These are phyloP conservation scores for Dactylellina haptotyla DNA, from an alignment of 2,329 filamentous ascomycete genomes.

Conservation along the genomic window DNA sequence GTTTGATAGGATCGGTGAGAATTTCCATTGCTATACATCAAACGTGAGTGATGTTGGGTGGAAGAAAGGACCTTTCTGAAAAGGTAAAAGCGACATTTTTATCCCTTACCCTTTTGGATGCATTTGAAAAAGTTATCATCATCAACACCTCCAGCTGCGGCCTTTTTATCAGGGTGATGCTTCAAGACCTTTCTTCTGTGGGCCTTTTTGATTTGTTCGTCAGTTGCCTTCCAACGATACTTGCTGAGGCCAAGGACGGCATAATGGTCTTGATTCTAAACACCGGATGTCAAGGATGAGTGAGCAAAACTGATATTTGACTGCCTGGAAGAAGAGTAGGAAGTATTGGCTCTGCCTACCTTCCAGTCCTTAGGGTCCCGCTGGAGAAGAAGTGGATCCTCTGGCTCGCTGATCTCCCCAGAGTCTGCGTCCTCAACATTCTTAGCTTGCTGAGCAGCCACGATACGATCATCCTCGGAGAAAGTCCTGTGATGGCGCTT, in stretches of 20 bases:
- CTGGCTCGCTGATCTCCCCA: conserved; percentile 89
- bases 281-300: background rate
- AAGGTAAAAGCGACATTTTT: too few species aligned
- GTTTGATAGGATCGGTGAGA: conserved; percentile 88
- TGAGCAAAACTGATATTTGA: background rate
- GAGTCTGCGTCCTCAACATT: conserved; percentile 92
- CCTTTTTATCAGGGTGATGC: conserved; percentile 99
- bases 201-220: conserved; percentile 98
- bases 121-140: conserved; percentile 99
- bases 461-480: conserved; percentile 96
- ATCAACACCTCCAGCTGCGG: conserved; percentile 83
- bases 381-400: conserved; percentile 90
- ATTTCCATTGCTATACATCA: conserved; percentile 76
- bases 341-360: too few species aligned
- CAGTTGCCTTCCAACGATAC: conserved; percentile 90
- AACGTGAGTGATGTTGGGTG: conserved; percentile 34
- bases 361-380: conserved; percentile 99
- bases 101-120: conserved; percentile 88
- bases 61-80: too few species aligned
- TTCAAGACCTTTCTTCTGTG: conserved; percentile 99
- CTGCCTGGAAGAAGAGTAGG: background rate
- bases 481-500: conserved; percentile 95
- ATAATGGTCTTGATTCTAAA: conserved; percentile 92
- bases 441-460: conserved; percentile 93
- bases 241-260: conserved; percentile 92